These are phyloP conservation scores for Calonectria leucothoes DNA, from an alignment of 2,329 filamentous ascomycete species.

Conservation along the genomic window DNA sequence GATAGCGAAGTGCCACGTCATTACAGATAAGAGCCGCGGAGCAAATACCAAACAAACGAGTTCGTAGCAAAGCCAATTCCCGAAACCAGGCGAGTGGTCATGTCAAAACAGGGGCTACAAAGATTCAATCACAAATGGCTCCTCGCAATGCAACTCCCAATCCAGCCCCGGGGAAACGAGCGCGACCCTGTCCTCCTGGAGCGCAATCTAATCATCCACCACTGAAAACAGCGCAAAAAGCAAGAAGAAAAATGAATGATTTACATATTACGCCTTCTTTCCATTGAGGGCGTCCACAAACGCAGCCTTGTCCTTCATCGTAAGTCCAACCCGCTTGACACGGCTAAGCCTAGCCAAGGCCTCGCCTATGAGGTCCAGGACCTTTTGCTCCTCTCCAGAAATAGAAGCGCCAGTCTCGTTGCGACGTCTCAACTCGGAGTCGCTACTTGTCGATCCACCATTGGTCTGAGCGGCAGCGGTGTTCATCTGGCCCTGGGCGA, in stretches of 20 bases:
- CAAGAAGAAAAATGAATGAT: background rate
- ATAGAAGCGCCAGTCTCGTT: slow-evolving; percentile 48
- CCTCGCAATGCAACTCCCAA: slow-evolving; percentile 39
- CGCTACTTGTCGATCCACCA: slow-evolving; percentile 43
- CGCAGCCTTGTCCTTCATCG: slow-evolving; percentile 82
- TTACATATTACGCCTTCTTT: slow-evolving; percentile 47
- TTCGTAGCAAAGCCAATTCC: background rate
- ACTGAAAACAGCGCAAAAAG: background rate
- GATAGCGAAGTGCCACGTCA: background rate
- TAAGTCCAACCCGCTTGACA: slow-evolving; percentile 89
- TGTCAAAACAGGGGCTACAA: slow-evolving; percentile 15
- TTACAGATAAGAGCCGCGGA: slow-evolving; percentile 15
- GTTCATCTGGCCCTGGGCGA: slow-evolving; percentile 80
- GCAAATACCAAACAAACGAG: background rate
- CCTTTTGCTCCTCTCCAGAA: slow-evolving; percentile 70
- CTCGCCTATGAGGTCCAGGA: slow-evolving; percentile 85
- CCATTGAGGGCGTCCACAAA: slow-evolving; percentile 79
- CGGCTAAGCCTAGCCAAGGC: slow-evolving; percentile 87
- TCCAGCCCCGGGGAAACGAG: slow-evolving; percentile 6
- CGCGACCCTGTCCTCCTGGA: background rate
- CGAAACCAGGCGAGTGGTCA: slow-evolving; percentile 23
- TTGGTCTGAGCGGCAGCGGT: slow-evolving; percentile 53
- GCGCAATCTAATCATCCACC: slow-evolving; percentile 9
- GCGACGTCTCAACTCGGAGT: slow-evolving; percentile 43
- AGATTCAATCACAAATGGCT: slow-evolving; percentile 31